phyloP scores from a whole-genome alignment of 768 basidiomycete genomes.

The Glaciozyma martinii region DNA sequence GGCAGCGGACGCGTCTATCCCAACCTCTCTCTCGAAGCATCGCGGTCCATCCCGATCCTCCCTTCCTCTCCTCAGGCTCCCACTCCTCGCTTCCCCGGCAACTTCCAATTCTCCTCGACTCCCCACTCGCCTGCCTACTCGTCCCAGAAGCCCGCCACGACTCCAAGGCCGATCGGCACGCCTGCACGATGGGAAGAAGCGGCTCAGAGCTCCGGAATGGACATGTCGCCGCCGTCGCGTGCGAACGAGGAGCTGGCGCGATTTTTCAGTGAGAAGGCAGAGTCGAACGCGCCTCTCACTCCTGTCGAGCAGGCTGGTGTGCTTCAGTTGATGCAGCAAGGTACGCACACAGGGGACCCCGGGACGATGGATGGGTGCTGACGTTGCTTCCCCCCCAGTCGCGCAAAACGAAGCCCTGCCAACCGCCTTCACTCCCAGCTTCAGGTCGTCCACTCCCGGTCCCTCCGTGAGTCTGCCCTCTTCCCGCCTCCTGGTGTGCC shows the following conservation, averaged over 20 bases:
- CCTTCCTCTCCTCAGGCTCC: not conserved
- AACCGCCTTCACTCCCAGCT: slow-evolving; percentile 1
- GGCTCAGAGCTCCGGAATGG: not conserved
- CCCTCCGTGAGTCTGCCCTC: not conserved
- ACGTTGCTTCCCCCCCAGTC: not conserved
- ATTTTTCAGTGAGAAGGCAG: slow-evolving; percentile 25
- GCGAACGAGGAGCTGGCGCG: slow-evolving; percentile 22
- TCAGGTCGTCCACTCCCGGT: not conserved
- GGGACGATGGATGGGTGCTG: not conserved
- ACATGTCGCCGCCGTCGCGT: not conserved
- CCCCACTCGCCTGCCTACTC: too few relatives aligned
- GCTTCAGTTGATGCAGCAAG: slow-evolving; percentile 25
- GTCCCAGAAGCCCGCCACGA: too few relatives aligned
- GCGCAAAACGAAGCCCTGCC: slow-evolving; percentile 7
- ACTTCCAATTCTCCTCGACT: too few relatives aligned
- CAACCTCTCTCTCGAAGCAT: not conserved
- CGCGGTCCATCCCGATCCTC: slow-evolving; percentile 17
- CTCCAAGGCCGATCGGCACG: too few relatives aligned
- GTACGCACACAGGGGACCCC: not conserved
- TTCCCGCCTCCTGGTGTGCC: too few relatives aligned
- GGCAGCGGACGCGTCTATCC: not conserved
- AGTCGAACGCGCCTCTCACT: slow-evolving; percentile 17
- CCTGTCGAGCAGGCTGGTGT: slow-evolving; percentile 28
- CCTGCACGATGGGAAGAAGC: too few relatives aligned
- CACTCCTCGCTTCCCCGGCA: too few relatives aligned